Evolutionary conservation across 306 rosid species (phyloP).

Genomic region (Crotalaria pallida): DNA sequence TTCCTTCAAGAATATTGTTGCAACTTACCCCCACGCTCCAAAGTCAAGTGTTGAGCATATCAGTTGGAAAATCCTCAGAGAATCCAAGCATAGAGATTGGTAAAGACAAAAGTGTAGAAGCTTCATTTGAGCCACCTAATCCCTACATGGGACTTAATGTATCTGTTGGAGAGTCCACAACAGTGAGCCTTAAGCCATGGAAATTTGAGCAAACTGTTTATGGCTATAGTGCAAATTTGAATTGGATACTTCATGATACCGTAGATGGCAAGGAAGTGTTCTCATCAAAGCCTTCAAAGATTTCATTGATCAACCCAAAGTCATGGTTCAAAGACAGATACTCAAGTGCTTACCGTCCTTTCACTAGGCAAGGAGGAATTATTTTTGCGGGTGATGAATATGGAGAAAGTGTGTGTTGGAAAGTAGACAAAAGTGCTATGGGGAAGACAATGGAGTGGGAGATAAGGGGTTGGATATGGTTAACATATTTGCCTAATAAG

Average conservation of each 20-base stretch:
- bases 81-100: conserved; percentile 67
- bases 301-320: conserved; percentile 60
- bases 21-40: conserved; percentile 75
- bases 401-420: conserved; percentile 80
- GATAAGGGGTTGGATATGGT: conserved; percentile 83
- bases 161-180: conserved; percentile 60
- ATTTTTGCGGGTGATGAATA: conserved; percentile 83
- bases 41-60: conserved; percentile 53
- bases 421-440: conserved; percentile 54
- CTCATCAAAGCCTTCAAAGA: conserved; percentile 66
- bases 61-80: conserved; percentile 82
- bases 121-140: conserved; percentile 56
- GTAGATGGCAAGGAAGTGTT: conserved; percentile 73
- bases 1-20: conserved; percentile 73
- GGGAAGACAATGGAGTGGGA: conserved; percentile 90
- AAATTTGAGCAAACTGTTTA: conserved; percentile 74
- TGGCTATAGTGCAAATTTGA: conserved; percentile 72
- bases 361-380: conserved; percentile 84
- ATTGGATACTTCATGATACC: conserved; percentile 83
- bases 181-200: conserved; percentile 72
- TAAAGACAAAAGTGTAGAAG: conserved; percentile 60
- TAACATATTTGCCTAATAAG: conserved; percentile 91
- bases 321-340: conserved; percentile 80
- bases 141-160: conserved; percentile 53
- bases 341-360: conserved; percentile 76